Evolutionary conservation across 2,329 filamentous ascomycete genomes (phyloP).

Genomic region (Fusarium sp.): DNA sequence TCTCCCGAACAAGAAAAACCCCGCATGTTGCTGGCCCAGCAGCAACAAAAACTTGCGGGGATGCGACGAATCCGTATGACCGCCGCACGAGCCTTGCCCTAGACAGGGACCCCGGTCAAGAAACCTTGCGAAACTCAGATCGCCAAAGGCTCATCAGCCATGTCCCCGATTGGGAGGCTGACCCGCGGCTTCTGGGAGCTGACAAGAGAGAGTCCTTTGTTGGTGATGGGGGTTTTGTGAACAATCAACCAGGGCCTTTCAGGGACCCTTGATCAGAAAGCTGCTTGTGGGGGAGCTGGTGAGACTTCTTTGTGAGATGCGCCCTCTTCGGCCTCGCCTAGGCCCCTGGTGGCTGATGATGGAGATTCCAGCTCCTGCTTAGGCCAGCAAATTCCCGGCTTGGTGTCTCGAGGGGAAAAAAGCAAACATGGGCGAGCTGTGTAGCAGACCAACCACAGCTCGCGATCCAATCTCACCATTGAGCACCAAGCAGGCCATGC

Average conservation of each 20-base stretch:
- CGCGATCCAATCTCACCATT: constrained; percentile 24
- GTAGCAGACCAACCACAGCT: constrained; percentile 31
- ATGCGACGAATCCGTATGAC: constrained; percentile 43
- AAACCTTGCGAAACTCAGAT: constrained; percentile 34
- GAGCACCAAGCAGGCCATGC: constrained; percentile 31
- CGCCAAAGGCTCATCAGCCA: constrained; percentile 26
- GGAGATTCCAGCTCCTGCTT: constrained; percentile 32
- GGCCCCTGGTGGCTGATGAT: constrained; percentile 25
- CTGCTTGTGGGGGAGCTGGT: constrained; percentile 3
- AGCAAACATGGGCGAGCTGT: constrained; percentile 39
- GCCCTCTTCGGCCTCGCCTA: constrained; percentile 30
- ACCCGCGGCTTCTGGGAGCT: constrained; percentile 18
- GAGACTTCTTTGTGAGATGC: not conserved
- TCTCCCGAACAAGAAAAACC: constrained; percentile 22
- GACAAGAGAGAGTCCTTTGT: constrained; percentile 11
- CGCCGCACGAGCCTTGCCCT: constrained; percentile 39
- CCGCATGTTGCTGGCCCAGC: constrained; percentile 26
- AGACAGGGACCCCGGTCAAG: constrained; percentile 36
- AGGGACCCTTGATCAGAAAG: constrained; percentile 2
- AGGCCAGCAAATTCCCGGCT: constrained; percentile 21
- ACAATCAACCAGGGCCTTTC: constrained; percentile 4
- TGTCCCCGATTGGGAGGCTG: constrained; percentile 22
- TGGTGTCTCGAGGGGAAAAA: constrained; percentile 35
- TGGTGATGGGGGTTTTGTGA: constrained; percentile 7
- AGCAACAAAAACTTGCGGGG: constrained; percentile 29